Conservation (phyloP, 768 basidiomycete genomes). For the Boletus rex-veris region DNA sequence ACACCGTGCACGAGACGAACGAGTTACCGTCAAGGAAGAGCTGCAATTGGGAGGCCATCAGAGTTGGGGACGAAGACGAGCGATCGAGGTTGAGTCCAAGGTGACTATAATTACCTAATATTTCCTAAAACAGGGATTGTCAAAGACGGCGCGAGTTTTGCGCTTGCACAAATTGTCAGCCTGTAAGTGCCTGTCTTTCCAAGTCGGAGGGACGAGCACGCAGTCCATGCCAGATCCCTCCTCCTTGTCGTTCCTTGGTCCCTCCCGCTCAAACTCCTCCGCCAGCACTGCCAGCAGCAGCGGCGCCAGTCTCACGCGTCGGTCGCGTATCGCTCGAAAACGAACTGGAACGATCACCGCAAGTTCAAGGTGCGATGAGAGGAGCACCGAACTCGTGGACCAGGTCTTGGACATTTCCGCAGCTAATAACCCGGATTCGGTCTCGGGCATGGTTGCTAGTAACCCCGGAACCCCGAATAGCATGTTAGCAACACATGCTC, state of each 20-base stretch:
- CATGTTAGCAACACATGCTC: constrained; percentile 11
- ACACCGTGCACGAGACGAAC: neutral
- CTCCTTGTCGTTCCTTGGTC: constrained; percentile 24
- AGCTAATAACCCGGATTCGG: constrained; percentile 14
- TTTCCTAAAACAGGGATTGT: constrained; percentile 20
- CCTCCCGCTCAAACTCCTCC: constrained; percentile 33
- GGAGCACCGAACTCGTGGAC: constrained; percentile 9
- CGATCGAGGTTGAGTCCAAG: constrained; percentile 12
- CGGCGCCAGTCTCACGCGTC: constrained; percentile 49
- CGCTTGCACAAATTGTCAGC: constrained; percentile 7
- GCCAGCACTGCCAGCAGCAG: constrained; percentile 45
- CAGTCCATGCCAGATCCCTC: constrained; percentile 33
- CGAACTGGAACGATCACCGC: constrained; percentile 52
- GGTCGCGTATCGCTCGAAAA: constrained; percentile 44
- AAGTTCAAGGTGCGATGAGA: constrained; percentile 23
- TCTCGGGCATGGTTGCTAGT: constrained; percentile 4
- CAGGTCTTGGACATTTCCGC: constrained; percentile 30
- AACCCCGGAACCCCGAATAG: constrained; percentile 10
- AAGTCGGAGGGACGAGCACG: constrained; percentile 24
- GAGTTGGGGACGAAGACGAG: neutral
- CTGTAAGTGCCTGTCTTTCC: constrained; percentile 10
- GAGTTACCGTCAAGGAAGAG: constrained; percentile 22
- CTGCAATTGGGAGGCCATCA: constrained; percentile 13
- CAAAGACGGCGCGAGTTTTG: constrained; percentile 16
- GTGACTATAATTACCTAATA: constrained; percentile 24